Evolutionary conservation across 2,329 filamentous ascomycete genomes (phyloP).

Genomic region (Beauveria sp.): DNA sequence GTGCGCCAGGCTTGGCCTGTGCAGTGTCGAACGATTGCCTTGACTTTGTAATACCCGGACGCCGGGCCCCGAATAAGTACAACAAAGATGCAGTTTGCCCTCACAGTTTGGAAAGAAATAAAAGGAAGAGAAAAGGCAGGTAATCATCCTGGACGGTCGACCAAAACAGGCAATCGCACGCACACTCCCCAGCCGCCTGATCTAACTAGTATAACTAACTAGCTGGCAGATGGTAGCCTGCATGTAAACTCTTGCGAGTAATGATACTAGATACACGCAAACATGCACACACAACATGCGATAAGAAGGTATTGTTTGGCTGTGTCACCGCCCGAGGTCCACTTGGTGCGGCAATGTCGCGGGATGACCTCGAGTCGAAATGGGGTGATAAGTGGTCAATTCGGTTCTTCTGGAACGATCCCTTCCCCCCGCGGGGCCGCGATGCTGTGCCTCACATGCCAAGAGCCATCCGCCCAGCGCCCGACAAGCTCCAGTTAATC

Average conservation of each 20-base stretch:
- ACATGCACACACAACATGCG: not conserved
- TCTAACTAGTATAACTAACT: too few species aligned
- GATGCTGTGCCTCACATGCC: conserved; percentile 2
- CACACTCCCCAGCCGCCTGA: not conserved
- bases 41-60: too few species aligned
- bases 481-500: not conserved
- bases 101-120: too few species aligned
- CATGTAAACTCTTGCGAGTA: not conserved
- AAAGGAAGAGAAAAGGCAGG: not conserved
- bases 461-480: not conserved
- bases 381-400: not conserved
- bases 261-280: not conserved
- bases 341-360: not conserved
- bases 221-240: too few species aligned
- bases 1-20: too few species aligned
- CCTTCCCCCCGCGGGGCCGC: not conserved
- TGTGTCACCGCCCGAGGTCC: not conserved
- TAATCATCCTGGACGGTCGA: not conserved
- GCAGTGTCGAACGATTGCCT: too few species aligned
- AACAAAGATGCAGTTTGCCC: not conserved
- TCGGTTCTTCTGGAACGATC: conserved; percentile 2
- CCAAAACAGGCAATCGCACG: not conserved
- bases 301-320: not conserved
- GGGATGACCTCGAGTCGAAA: not conserved
- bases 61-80: not conserved